Conservation (phyloP, 2,329 filamentous ascomycete genomes). For the Camillea tinctor region DNA sequence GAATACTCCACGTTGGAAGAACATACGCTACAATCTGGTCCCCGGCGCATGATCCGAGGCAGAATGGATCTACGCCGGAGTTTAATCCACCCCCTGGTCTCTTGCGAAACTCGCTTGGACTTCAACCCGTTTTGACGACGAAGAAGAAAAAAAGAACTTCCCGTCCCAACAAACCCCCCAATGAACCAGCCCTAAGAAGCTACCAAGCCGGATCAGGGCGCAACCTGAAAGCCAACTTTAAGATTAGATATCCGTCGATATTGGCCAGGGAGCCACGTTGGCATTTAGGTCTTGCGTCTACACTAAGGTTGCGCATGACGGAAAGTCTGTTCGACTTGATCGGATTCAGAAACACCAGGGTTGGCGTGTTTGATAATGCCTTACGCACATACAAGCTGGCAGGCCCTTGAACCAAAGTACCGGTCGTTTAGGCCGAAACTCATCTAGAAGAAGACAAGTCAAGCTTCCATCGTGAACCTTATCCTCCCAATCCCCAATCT, state of each 20-base stretch:
- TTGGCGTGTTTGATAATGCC: conserved; percentile 14
- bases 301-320: conserved; percentile 8
- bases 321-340: conserved; percentile 8
- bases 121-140: conserved; percentile 19
- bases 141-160: conserved; percentile 6
- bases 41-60: not conserved
- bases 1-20: too few species aligned
- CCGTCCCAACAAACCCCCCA: conserved; percentile 7
- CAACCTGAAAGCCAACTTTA: not conserved
- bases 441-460: not conserved
- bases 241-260: not conserved
- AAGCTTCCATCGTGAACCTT: not conserved
- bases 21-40: not conserved
- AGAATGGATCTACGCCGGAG: conserved; percentile 6
- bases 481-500: not conserved
- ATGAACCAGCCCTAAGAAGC: conserved; percentile 5
- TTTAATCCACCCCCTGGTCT: conserved; percentile 6
- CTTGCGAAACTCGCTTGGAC: conserved; percentile 26
- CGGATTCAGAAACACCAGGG: conserved; percentile 15
- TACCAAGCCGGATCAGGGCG: conserved; percentile 7
- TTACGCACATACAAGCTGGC: not conserved
- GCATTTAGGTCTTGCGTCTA: not conserved
- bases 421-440: not conserved
- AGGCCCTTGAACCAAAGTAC: not conserved
- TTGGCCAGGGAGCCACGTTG: not conserved